Percentiles rank a stretch among this genome's conserved stretches.
phyloP scores from a whole-genome alignment of 352 stramenopile genomes.

The Globisporangium canariense region DNA sequence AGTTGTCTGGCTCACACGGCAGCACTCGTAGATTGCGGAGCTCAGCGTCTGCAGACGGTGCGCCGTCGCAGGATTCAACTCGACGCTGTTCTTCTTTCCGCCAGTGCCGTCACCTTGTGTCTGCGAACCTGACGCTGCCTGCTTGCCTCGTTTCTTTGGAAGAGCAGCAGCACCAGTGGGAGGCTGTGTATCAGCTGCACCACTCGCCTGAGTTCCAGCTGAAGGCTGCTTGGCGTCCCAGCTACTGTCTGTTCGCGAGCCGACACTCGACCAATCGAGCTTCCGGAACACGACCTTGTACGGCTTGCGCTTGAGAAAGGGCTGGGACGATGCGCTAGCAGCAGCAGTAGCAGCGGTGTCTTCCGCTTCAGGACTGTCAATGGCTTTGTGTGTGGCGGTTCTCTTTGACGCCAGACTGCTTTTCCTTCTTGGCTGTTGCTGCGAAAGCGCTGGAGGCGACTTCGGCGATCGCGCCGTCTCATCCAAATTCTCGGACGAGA shows the following conservation, averaged over 20 bases:
- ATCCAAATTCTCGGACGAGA: slow-evolving; percentile 24
- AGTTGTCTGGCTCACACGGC: slow-evolving; percentile 23
- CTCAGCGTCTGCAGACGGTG: slow-evolving; percentile 20
- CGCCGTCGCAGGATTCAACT: background rate
- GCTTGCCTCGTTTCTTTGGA: background rate
- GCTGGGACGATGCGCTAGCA: slow-evolving; percentile 1
- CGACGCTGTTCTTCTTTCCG: background rate
- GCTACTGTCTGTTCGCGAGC: slow-evolving; percentile 56
- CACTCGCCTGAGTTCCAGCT: background rate
- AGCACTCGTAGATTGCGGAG: slow-evolving; percentile 25
- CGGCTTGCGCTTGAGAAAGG: slow-evolving; percentile 67
- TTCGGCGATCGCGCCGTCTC: background rate
- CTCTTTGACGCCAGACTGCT: background rate
- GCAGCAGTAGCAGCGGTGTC: background rate
- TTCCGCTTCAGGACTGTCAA: background rate
- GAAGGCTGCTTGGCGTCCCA: slow-evolving; percentile 11
- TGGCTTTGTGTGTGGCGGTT: background rate
- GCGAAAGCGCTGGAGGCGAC: background rate
- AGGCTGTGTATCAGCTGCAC: background rate
- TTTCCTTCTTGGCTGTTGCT: slow-evolving; percentile 11
- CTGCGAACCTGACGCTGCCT: background rate
- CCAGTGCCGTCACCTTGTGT: background rate
- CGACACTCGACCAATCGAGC: slow-evolving; percentile 56
- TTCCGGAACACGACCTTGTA: slow-evolving; percentile 68
- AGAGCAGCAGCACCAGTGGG: background rate